Percentiles rank a stretch among this genome's conserved stretches.
phyloP scores from a whole-genome alignment of 2,329 filamentous ascomycete genomes.

The Penicillium sp. region DNA sequence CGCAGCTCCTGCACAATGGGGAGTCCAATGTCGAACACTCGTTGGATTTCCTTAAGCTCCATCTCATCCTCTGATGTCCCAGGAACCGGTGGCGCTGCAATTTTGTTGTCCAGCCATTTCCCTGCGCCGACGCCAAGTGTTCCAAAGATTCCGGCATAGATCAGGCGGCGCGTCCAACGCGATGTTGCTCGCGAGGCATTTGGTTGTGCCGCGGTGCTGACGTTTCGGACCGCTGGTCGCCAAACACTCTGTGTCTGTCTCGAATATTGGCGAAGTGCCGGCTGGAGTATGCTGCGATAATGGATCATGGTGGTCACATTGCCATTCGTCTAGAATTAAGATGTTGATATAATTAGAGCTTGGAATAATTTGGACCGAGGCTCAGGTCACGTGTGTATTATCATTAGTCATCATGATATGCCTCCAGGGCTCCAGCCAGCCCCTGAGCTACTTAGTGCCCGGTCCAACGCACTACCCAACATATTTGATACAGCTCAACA shows the following conservation, averaged over 20 bases:
- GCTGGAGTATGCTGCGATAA: conserved; percentile 24
- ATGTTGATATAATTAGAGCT: conserved; percentile 1
- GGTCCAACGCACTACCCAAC: no score
- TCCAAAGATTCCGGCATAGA: conserved; percentile 38
- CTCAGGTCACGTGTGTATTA: neutral
- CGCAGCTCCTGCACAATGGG: conserved; percentile 40
- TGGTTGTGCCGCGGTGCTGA: conserved; percentile 20
- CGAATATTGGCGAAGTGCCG: conserved; percentile 15
- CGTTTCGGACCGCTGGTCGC: conserved; percentile 15
- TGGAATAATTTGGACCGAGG: neutral
- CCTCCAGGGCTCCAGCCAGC: no score
- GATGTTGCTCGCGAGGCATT: conserved; percentile 20
- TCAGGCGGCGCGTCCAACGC: conserved; percentile 36
- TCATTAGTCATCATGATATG: neutral
- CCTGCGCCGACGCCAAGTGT: conserved; percentile 30
- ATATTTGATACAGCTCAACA: no score
- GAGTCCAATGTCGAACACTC: conserved; percentile 32
- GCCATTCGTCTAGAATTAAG: neutral
- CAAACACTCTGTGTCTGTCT: conserved; percentile 2
- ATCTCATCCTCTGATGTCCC: conserved; percentile 36
- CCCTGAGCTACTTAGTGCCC: no score
- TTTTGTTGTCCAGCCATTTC: conserved; percentile 23
- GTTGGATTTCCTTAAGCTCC: conserved; percentile 30
- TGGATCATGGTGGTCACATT: conserved; percentile 31
- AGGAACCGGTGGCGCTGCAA: conserved; percentile 29